These are phyloP conservation scores for Nannochloris sp. DNA, from an alignment of 139 green algal species.

Conservation along the genomic window DNA sequence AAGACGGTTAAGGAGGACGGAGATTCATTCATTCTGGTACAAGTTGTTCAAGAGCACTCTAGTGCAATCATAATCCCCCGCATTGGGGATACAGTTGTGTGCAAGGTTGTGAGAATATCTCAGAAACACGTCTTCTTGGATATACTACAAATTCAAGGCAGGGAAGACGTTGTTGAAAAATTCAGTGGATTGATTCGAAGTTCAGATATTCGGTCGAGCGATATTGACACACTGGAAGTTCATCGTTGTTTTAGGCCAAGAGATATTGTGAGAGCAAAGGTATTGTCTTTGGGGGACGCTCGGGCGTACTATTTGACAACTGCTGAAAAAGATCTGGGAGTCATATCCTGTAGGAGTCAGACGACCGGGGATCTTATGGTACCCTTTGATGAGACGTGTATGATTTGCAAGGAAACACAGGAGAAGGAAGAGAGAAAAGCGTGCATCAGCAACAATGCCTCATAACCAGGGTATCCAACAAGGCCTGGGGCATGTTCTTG, in stretches of 20 bases:
- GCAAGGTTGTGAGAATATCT: slow-evolving; percentile 32
- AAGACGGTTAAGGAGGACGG: not conserved
- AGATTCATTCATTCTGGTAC: slow-evolving; percentile 21
- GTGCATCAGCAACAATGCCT: not conserved
- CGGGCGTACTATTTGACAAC: slow-evolving; percentile 83
- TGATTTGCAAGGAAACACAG: slow-evolving; percentile 70
- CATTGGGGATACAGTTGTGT: slow-evolving; percentile 34
- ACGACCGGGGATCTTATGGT: slow-evolving; percentile 62
- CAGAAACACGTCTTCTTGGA: slow-evolving; percentile 35
- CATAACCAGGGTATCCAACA: too few species aligned
- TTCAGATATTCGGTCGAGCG: slow-evolving; percentile 70
- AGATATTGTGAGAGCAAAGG: slow-evolving; percentile 69
- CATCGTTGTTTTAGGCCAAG: slow-evolving; percentile 77
- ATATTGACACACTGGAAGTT: slow-evolving; percentile 84
- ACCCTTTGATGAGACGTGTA: slow-evolving; percentile 65
- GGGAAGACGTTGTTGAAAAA: slow-evolving; percentile 36
- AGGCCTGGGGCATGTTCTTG: slow-evolving; percentile 33
- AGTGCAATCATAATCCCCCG: slow-evolving; percentile 19
- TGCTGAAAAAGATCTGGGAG: slow-evolving; percentile 81
- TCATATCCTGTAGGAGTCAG: slow-evolving; percentile 74
- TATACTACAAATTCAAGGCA: slow-evolving; percentile 56
- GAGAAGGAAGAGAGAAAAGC: slow-evolving; percentile 72
- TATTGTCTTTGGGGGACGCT: slow-evolving; percentile 76
- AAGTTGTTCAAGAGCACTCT: slow-evolving; percentile 8
- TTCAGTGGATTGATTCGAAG: slow-evolving; percentile 65